Percentiles rank a stretch among this genome's conserved stretches.
phyloP scores from a whole-genome alignment of 495 filamentous ascomycete genomes.

The Aspergillus egyptiacus region DNA sequence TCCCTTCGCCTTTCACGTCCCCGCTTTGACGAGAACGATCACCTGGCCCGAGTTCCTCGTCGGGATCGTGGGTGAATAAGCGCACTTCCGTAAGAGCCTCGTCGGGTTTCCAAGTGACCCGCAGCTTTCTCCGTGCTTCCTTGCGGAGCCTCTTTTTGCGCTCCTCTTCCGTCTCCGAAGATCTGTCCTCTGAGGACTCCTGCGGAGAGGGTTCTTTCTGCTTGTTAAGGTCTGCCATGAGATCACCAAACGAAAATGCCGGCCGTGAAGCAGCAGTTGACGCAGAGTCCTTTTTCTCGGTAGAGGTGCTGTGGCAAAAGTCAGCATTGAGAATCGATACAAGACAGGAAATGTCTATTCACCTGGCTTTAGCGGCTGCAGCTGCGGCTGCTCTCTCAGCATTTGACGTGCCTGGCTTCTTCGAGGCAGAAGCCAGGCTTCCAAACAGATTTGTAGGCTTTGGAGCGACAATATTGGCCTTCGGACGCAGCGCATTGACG shows the following conservation, averaged over 20 bases:
- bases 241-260: slow-evolving; percentile 49
- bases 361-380: slow-evolving; percentile 39
- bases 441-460: slow-evolving; percentile 57
- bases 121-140: slow-evolving; percentile 65
- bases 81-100: slow-evolving; percentile 64
- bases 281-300: slow-evolving; percentile 39
- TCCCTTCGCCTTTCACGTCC: slow-evolving; percentile 71
- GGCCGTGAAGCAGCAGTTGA: slow-evolving; percentile 38
- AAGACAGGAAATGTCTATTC: slow-evolving; percentile 13
- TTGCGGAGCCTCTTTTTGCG: slow-evolving; percentile 68
- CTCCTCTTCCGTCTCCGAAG: slow-evolving; percentile 72
- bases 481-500: slow-evolving; percentile 35
- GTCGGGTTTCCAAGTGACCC: slow-evolving; percentile 67
- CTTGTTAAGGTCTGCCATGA: slow-evolving; percentile 62
- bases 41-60: slow-evolving; percentile 70
- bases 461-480: slow-evolving; percentile 44
- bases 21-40: slow-evolving; percentile 60
- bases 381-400: slow-evolving; percentile 47
- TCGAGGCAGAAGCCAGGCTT: slow-evolving; percentile 52
- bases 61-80: slow-evolving; percentile 71
- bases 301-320: slow-evolving; percentile 26
- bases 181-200: slow-evolving; percentile 46
- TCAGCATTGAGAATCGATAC: not conserved
- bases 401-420: slow-evolving; percentile 54
- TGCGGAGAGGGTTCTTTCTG: slow-evolving; percentile 51